Evolutionary conservation across 169 alveolate species (phyloP).

Genomic region (Plasmodium sp.): DNA sequence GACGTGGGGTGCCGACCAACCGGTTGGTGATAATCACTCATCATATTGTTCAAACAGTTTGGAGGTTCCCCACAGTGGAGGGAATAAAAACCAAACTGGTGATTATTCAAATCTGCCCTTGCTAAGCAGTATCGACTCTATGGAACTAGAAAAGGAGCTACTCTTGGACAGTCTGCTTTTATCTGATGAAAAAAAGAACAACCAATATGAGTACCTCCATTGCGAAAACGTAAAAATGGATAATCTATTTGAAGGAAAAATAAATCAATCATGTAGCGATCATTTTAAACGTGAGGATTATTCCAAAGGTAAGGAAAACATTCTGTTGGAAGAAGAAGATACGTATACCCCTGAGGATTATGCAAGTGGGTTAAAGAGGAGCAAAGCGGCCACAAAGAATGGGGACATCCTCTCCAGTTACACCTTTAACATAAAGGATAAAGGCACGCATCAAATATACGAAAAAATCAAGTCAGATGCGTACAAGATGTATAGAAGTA

Average conservation of each 20-base stretch:
- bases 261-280: not conserved
- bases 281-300: slow-evolving; percentile 21
- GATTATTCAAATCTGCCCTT: not conserved
- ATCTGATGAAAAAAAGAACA: slow-evolving; percentile 6
- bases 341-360: slow-evolving; percentile 58
- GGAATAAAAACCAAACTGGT: not conserved
- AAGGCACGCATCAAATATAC: slow-evolving; percentile 34
- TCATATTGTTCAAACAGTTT: not conserved
- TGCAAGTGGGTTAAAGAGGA: slow-evolving; percentile 50
- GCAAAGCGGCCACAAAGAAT: not conserved
- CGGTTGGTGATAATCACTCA: not conserved
- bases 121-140: not conserved
- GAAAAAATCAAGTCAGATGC: slow-evolving; percentile 54
- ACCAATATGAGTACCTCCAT: not conserved
- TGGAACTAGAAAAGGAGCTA: slow-evolving; percentile 31
- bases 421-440: slow-evolving; percentile 51
- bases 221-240: slow-evolving; percentile 68
- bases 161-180: slow-evolving; percentile 10
- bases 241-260: slow-evolving; percentile 16
- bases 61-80: not conserved
- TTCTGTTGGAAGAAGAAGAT: slow-evolving; percentile 58
- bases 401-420: slow-evolving; percentile 6
- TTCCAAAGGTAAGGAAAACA: slow-evolving; percentile 21
- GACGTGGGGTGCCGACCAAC: not conserved
- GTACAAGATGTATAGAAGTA: slow-evolving; percentile 36